These are phyloP conservation scores for Xenoacremonium recifei DNA, from an alignment of 2,329 filamentous ascomycete genomes.

Conservation along the genomic window DNA sequence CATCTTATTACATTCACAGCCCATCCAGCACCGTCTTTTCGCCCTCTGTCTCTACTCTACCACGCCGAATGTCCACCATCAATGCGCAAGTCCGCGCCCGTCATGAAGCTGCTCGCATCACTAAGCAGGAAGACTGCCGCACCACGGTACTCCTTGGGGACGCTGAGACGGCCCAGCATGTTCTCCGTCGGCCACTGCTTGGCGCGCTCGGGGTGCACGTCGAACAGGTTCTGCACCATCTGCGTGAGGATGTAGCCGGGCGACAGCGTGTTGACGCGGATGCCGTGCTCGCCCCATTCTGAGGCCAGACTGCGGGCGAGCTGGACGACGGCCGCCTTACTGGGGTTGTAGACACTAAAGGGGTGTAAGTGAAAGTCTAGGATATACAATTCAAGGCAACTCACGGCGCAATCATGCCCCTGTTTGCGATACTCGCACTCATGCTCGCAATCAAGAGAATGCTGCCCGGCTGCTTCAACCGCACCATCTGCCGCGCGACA, in stretches of 20 bases:
- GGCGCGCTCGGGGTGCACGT: constrained; percentile 67
- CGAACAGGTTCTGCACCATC: constrained; percentile 81
- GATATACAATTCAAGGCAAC: constrained; percentile 29
- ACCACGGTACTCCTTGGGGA: constrained; percentile 68
- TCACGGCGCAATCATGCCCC: constrained; percentile 59
- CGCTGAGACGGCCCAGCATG: constrained; percentile 72
- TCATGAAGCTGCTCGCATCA: constrained; percentile 73
- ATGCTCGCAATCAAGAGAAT: constrained; percentile 70
- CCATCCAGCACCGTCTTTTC: too few relatives aligned
- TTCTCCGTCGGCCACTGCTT: constrained; percentile 78
- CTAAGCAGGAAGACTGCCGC: constrained; percentile 72
- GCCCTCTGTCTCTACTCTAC: constrained; percentile 33
- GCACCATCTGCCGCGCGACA: constrained; percentile 74
- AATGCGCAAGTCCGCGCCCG: constrained; percentile 67
- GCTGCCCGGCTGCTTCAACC: constrained; percentile 56
- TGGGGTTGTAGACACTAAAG: constrained; percentile 68
- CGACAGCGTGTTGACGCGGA: constrained; percentile 78
- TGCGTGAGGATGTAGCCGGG: constrained; percentile 78
- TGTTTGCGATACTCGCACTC: constrained; percentile 66
- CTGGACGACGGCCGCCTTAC: constrained; percentile 72
- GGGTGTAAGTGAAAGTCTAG: constrained; percentile 1
- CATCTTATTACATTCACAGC: neutral
- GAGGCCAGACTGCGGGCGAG: constrained; percentile 67
- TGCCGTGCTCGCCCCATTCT: constrained; percentile 71
- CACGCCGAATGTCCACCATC: constrained; percentile 68